Conservation (phyloP, 2,329 filamentous ascomycete species). For the Cladorrhinum sp. region DNA sequence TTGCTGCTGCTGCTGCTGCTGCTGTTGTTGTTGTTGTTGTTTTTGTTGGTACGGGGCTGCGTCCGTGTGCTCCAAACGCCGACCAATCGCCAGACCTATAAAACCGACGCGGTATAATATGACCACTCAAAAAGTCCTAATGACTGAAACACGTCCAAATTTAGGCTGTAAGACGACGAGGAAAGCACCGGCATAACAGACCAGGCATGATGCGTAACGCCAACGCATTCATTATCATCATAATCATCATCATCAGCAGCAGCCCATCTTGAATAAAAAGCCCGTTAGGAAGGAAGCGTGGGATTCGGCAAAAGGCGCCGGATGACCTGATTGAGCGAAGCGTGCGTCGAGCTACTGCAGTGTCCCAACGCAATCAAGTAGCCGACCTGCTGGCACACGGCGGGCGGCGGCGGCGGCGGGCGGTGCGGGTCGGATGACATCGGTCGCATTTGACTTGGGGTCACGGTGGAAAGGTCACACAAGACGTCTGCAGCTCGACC, state of each 20-base stretch:
- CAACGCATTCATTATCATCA: not conserved
- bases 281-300: not conserved
- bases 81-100: too few species aligned
- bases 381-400: not conserved
- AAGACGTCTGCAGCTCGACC: not conserved
- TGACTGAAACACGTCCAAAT: conserved; percentile 16
- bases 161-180: conserved; percentile 10
- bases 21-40: too few species aligned
- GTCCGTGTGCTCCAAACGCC: not conserved
- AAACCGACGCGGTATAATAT: not conserved
- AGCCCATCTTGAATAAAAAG: not conserved
- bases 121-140: too few species aligned
- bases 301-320: conserved; percentile 2
- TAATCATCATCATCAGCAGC: not conserved
- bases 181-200: too few species aligned
- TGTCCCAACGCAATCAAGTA: not conserved
- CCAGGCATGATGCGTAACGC: too few species aligned
- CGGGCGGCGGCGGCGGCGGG: not conserved
- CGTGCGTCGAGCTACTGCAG: conserved; percentile 3
- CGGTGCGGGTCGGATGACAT: conserved; percentile 3
- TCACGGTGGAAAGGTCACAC: not conserved
- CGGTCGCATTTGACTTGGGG: not conserved
- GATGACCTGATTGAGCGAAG: conserved; percentile 4
- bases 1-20: too few species aligned
- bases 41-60: not conserved